Evolutionary conservation across 139 green algal species (phyloP).

Genomic region (Raphidocelis subcapitata): DNA sequence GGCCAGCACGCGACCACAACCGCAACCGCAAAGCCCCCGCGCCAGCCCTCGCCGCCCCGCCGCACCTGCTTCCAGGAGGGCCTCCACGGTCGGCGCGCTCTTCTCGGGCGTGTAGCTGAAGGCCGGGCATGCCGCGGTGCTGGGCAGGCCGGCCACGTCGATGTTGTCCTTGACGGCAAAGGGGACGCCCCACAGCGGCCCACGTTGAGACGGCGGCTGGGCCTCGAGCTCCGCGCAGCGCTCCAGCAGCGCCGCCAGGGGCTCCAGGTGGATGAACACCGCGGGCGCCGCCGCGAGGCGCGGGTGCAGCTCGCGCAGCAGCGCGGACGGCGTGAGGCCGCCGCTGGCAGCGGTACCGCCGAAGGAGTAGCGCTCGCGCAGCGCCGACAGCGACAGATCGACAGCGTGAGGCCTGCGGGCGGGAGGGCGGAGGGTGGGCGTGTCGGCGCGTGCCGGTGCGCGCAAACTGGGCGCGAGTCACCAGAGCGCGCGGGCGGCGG

Average conservation of each 20-base stretch:
- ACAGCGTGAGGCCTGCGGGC: too few relatives aligned
- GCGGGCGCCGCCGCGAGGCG: conserved; percentile 9
- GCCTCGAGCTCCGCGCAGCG: conserved; percentile 47
- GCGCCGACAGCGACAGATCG: too few relatives aligned
- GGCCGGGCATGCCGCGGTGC: conserved; percentile 63
- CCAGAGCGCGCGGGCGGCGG: too few relatives aligned
- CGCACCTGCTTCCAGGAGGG: conserved; percentile 53
- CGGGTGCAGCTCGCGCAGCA: conserved; percentile 38
- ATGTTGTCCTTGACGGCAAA: conserved; percentile 88
- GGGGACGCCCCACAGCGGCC: conserved; percentile 63
- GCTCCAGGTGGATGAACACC: conserved; percentile 43
- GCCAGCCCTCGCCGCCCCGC: neutral
- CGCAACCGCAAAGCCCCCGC: too few relatives aligned
- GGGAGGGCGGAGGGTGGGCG: too few relatives aligned
- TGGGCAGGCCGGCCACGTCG: conserved; percentile 66
- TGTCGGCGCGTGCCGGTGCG: too few relatives aligned
- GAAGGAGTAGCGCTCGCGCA: too few relatives aligned
- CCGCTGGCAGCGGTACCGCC: conserved; percentile 9
- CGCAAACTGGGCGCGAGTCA: too few relatives aligned
- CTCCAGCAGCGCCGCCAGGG: conserved; percentile 34
- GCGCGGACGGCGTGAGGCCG: conserved; percentile 27
- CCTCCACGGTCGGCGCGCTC: conserved; percentile 44
- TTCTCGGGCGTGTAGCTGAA: conserved; percentile 55
- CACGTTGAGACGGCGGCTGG: conserved; percentile 24
- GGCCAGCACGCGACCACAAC: too few relatives aligned